These are phyloP conservation scores for Moringa oleifera DNA, from an alignment of 345 rosid genomes.

Conservation along the genomic window DNA sequence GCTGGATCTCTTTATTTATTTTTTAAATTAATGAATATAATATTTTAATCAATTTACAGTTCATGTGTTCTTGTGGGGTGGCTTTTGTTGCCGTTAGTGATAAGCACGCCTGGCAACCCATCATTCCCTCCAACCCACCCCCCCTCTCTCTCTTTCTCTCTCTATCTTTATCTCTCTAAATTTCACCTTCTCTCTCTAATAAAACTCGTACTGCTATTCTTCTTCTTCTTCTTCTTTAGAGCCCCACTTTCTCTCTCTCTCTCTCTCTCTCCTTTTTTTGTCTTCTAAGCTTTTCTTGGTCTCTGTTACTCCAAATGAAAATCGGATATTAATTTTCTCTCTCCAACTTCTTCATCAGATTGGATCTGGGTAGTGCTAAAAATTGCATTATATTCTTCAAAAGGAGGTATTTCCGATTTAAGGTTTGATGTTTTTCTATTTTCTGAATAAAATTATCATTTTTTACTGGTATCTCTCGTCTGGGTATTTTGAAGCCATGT, in stretches of 20 bases:
- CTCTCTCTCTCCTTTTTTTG: constrained; percentile 15
- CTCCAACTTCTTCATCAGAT: constrained; percentile 21
- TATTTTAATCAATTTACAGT: constrained; percentile 23
- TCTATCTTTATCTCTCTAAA: constrained; percentile 22
- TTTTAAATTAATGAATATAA: background rate
- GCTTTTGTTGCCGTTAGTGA: constrained; percentile 74
- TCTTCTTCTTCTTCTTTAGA: constrained; percentile 5
- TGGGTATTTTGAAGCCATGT: constrained; percentile 12
- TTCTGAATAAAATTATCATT: background rate
- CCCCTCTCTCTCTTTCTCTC: constrained; percentile 10
- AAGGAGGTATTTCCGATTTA: constrained; percentile 24
- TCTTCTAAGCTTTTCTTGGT: constrained; percentile 19
- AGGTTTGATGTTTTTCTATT: background rate
- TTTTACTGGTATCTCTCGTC: constrained; percentile 12
- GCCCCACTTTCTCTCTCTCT: constrained; percentile 23
- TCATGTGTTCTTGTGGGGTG: constrained; percentile 25
- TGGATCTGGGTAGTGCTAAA: constrained; percentile 51
- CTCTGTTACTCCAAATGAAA: constrained; percentile 13
- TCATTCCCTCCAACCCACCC: constrained; percentile 63
- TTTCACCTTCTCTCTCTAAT: constrained; percentile 32
- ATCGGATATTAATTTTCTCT: background rate
- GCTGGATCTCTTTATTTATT: background rate
- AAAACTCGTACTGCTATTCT: constrained; percentile 22
- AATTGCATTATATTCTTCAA: constrained; percentile 20
- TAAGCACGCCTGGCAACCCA: constrained; percentile 96